phyloP scores from a whole-genome alignment of 75 land plant species.

The Selaginella moellendorffii region DNA sequence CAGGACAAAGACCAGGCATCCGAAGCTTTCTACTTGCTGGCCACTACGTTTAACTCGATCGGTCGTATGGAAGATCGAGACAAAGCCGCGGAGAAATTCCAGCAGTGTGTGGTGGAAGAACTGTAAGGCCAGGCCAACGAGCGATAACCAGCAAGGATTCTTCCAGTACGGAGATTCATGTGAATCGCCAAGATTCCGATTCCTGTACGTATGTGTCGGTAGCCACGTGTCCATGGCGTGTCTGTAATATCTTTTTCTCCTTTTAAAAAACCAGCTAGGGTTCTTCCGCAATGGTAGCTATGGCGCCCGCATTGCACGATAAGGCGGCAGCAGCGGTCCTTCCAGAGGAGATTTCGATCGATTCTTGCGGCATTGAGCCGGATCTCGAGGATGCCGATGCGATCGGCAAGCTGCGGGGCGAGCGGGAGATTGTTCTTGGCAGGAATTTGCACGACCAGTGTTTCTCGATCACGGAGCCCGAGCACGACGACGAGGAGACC shows the following conservation, averaged over 20 bases:
- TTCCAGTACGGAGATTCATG: no score
- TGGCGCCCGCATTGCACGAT: no score
- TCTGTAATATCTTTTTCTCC: background rate
- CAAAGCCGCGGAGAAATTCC: slow-evolving; percentile 59
- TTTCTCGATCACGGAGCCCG: slow-evolving; percentile 67
- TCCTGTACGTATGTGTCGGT: no score
- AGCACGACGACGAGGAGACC: slow-evolving; percentile 70
- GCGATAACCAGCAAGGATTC: no score
- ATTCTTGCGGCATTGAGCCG: slow-evolving; percentile 11
- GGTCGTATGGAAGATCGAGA: slow-evolving; percentile 63
- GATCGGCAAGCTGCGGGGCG: background rate
- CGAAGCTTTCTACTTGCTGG: slow-evolving; percentile 74
- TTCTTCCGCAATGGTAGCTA: no score
- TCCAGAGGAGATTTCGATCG: slow-evolving; percentile 25
- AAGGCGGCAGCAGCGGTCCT: no score
- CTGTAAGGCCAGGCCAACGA: no score
- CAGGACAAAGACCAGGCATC: slow-evolving; percentile 78
- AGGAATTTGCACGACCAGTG: slow-evolving; percentile 64
- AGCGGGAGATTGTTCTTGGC: slow-evolving; percentile 40
- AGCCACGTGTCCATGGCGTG: background rate
- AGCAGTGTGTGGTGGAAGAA: slow-evolving; percentile 40
- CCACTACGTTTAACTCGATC: slow-evolving; percentile 44
- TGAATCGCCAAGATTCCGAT: no score
- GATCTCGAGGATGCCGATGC: background rate
- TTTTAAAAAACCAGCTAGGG: no score